Evolutionary conservation across 768 basidiomycete genomes (phyloP), one percentile per base, ranked within the genome.

Genomic region (Nidularia sp.): DNA sequence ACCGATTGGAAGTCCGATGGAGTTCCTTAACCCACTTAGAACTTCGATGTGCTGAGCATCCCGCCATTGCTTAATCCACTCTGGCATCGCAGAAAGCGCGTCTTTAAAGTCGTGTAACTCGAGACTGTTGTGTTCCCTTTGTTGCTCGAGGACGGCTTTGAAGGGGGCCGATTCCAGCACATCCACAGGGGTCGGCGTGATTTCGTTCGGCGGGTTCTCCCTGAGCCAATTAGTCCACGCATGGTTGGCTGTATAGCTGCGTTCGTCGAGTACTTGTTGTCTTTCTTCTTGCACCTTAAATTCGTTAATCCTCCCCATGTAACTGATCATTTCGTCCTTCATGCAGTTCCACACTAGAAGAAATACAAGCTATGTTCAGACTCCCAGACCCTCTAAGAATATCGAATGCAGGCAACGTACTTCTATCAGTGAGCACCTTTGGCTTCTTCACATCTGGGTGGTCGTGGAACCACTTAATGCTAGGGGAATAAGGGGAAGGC

Each of bases 171-270:
- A 56, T 6, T 55, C 51, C 18, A 65, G 22, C 29, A 70, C 48
- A 48, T 70, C 69, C 1, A 61, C 60, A 1, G 57, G 53, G n/a
- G 56, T 57, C 2, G 69, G 69, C 44, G 67, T 47, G 41, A 66
- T 50, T 1, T 42, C 43, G 18, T 48, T 53, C 0, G 60, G 45
- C 5, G 57, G 54, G 50, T 59, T 59, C 10, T 25, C 34, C 22
- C 45, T 35, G 6, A 65, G 58, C 49, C 64, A 66, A 7, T 51
- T 31, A 13, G 57, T 39, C 60, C 69, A 72, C 0, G 56, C 54
- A 0, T 53, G 33, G 12, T 62, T 50, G 15, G 65, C 57, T 5
- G 49, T 32, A 2, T 34, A 34, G 31, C 60, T 59, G 5, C 68
- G 63, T 12, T 47, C 31, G 9, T 58, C 57, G 4, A 64, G 36